A percentile compares a stretch with the other conserved stretches of the same genome.
phyloP scores from a whole-genome alignment of 2,329 filamentous ascomycete genomes.

The Trichoderma guizhouense region DNA sequence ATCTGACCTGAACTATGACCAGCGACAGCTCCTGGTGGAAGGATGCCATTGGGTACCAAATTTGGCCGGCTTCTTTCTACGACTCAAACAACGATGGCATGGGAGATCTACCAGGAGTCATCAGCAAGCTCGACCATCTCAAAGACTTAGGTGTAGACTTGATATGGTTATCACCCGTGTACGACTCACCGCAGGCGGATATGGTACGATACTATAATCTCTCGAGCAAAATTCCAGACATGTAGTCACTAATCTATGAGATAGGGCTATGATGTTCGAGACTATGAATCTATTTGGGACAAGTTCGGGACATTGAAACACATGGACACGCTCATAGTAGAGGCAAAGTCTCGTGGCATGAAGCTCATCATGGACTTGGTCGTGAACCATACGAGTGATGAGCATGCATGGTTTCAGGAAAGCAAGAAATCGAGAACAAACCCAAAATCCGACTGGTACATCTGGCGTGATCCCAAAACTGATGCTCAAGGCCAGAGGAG shows the following conservation, averaged over 20 bases:
- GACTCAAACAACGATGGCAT: slow-evolving; percentile 53
- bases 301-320: slow-evolving; percentile 45
- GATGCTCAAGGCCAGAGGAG: slow-evolving; percentile 22
- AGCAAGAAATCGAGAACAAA: slow-evolving; percentile 41
- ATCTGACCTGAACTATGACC: not conserved
- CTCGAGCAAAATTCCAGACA: not conserved
- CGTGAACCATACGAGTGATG: slow-evolving; percentile 30
- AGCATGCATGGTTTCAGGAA: slow-evolving; percentile 57
- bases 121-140: slow-evolving; percentile 51
- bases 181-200: slow-evolving; percentile 41
- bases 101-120: slow-evolving; percentile 52
- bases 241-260: slow-evolving; percentile 19
- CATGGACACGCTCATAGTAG: slow-evolving; percentile 10
- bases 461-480: slow-evolving; percentile 47
- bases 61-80: slow-evolving; percentile 55
- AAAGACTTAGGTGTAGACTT: slow-evolving; percentile 49
- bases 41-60: slow-evolving; percentile 52
- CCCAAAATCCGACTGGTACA: slow-evolving; percentile 54
- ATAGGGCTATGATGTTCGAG: slow-evolving; percentile 59
- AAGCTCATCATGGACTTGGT: slow-evolving; percentile 28
- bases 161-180: slow-evolving; percentile 42
- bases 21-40: slow-evolving; percentile 47
- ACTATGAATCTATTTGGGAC: slow-evolving; percentile 60
- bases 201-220: not conserved
- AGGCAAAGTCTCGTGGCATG: slow-evolving; percentile 11